Percentiles rank a stretch among this genome's conserved stretches.
phyloP scores from a whole-genome alignment of 495 filamentous ascomycete genomes.

The Penicillium desertorum region DNA sequence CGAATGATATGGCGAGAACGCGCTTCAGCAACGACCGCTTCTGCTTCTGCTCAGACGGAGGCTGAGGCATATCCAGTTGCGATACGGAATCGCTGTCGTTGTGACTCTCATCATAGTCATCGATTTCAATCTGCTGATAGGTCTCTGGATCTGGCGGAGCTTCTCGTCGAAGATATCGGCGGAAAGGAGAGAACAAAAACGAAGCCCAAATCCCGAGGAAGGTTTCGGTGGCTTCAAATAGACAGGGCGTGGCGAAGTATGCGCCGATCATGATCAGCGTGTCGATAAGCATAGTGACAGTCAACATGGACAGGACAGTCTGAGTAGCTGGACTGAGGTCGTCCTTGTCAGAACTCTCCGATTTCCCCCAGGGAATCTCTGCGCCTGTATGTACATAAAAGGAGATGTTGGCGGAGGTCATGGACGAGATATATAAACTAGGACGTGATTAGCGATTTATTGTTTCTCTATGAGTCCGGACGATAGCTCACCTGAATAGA shows the following conservation, averaged over 20 bases:
- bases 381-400: constrained; percentile 16
- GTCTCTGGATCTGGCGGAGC: not conserved
- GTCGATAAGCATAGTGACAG: constrained; percentile 3
- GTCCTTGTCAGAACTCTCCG: not conserved
- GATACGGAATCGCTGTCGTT: constrained; percentile 14
- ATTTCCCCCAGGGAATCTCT: constrained; percentile 21
- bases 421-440: constrained; percentile 11
- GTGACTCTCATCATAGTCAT: constrained; percentile 15
- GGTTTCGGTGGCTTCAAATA: constrained; percentile 10
- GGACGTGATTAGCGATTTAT: not conserved
- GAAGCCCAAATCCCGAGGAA: constrained; percentile 14
- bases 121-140: constrained; percentile 20
- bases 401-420: constrained; percentile 19
- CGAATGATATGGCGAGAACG: not conserved
- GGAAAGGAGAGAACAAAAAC: constrained; percentile 5
- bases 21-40: constrained; percentile 10
- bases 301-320: constrained; percentile 8
- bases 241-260: constrained; percentile 17
- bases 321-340: not conserved
- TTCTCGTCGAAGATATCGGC: constrained; percentile 1
- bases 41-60: not conserved
- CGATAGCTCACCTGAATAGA: constrained; percentile 14
- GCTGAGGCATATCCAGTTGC: constrained; percentile 7
- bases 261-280: constrained; percentile 6
- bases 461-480: not conserved